Base-by-base conservation (phyloP, 352 stramenopile species). In the Halophytophthora batemanensis region DNA sequence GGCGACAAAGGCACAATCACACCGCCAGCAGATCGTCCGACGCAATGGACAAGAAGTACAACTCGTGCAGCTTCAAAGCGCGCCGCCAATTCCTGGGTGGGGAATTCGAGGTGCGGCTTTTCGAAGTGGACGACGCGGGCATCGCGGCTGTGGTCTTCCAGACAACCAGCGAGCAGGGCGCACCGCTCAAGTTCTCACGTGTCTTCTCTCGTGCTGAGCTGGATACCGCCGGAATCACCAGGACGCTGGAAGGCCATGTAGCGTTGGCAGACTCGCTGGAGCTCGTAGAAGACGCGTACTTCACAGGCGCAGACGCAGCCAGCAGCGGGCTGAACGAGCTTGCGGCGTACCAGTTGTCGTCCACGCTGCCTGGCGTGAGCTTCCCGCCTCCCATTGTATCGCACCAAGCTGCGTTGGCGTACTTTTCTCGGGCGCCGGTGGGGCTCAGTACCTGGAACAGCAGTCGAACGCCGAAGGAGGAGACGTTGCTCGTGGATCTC, bases 41-140 rank as follows among this genome's bases (percentile, higher is more conserved):
- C 7, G 31, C 13, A 34, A 77, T 81, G 70, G 66, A 73, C 48
- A 64, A 70, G 25, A 65, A 64, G 39, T 82, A 78, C 56, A 73
- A 74, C 47, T 61, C 61, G 39, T 86, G 76, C 50, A 77, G 66
- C 61, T 88, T 83, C 66, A 80, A 81, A 52, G 71, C 74, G 33
- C 71, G 70, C 0, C 70, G 75, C 51, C 72, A 75, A 31, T 87
- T 86, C 25, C 64, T 86, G 13, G 71, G 73, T n/a, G 62, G 64
- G 29, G 69, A 82, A 47, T 85, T 82, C 48, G 80, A 93, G 25
- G 74, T 91, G 43, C 69, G 73, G 46, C 55, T 90, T 21, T 82
- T 93, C 25, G 73, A 90, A 28, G 69, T 94, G 21, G 76, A 90
- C 46, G 80, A 79, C 33, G 73, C 73, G 19, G 82, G 76, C 25